Percentiles rank a stretch among this genome's conserved stretches.
phyloP scores from a whole-genome alignment of 148 eudicot species.

The Spergularia marina region DNA sequence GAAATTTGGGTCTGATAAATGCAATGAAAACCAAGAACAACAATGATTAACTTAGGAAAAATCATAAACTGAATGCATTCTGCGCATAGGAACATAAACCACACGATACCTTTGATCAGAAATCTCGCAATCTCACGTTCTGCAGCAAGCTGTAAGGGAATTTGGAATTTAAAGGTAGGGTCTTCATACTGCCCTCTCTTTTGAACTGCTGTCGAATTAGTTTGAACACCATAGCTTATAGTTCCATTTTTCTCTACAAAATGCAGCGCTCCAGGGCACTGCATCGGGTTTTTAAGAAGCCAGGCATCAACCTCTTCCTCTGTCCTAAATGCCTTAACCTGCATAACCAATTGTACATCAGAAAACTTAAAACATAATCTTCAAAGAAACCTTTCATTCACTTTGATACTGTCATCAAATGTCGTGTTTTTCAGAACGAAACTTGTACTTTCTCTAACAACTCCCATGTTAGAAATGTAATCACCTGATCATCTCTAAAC shows the following conservation, averaged over 20 bases:
- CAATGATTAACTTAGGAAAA: not conserved
- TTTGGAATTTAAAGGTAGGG: conserved; percentile 85
- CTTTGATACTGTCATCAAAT: too few species aligned
- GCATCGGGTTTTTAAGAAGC: conserved; percentile 77
- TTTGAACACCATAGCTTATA: conserved; percentile 86
- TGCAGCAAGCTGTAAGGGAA: conserved; percentile 93
- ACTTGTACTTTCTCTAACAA: too few species aligned
- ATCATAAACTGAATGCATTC: not conserved
- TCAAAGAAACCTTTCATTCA: too few species aligned
- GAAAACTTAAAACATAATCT: not conserved
- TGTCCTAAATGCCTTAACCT: conserved; percentile 69
- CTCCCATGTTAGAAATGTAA: too few species aligned
- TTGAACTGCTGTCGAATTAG: conserved; percentile 68
- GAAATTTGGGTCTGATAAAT: conserved; percentile 56
- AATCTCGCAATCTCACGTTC: conserved; percentile 92
- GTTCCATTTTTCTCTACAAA: conserved; percentile 57
- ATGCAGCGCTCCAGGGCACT: conserved; percentile 82
- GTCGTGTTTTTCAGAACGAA: too few species aligned
- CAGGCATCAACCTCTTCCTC: conserved; percentile 73
- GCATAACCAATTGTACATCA: conserved; percentile 21
- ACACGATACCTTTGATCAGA: conserved; percentile 59
- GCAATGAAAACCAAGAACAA: not conserved
- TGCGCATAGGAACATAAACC: not conserved
- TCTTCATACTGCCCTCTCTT: conserved; percentile 69
- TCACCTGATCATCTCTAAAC: too few species aligned